Evolutionary conservation across 1,284 basidiomycete genomes (phyloP).

Genomic region (Prillingera fragicola): DNA sequence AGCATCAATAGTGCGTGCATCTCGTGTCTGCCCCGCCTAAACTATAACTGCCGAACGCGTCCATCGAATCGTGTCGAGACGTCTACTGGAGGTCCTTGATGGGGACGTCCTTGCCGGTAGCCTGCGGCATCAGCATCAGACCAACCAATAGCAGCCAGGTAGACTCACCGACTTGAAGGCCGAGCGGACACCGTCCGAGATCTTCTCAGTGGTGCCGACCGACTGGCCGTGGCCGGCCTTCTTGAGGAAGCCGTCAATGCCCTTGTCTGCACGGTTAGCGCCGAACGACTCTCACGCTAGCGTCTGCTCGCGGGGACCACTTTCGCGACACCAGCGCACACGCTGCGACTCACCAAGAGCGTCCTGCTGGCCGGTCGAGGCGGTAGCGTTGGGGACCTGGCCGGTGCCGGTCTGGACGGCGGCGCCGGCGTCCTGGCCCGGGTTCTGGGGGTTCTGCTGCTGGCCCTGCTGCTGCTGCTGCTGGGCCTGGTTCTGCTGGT

Average conservation of each 20-base stretch:
- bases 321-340: too few relatives aligned
- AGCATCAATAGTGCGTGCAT: too few relatives aligned
- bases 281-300: too few relatives aligned
- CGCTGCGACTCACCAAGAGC: too few relatives aligned
- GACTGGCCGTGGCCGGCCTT: slow-evolving; percentile 38
- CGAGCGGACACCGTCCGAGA: slow-evolving; percentile 44
- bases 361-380: background rate
- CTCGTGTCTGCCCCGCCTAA: too few relatives aligned
- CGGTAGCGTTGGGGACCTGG: background rate
- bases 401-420: slow-evolving; percentile 2
- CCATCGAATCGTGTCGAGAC: too few relatives aligned
- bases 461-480: background rate
- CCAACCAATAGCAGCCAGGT: background rate
- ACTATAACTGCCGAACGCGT: too few relatives aligned
- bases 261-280: slow-evolving; percentile 16
- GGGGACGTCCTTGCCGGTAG: background rate
- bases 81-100: background rate
- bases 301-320: too few relatives aligned
- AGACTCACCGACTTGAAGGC: slow-evolving; percentile 21
- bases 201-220: slow-evolving; percentile 45
- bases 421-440: too few relatives aligned
- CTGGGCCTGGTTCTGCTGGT: too few relatives aligned
- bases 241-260: slow-evolving; percentile 30
- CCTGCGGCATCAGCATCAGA: background rate
- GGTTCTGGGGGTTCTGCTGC: background rate